Percentiles rank a stretch among this genome's conserved stretches.
These are phyloP conservation scores for Zasmidium citrigriseum DNA, from an alignment of 2,329 filamentous ascomycete species.

Conservation along the genomic window DNA sequence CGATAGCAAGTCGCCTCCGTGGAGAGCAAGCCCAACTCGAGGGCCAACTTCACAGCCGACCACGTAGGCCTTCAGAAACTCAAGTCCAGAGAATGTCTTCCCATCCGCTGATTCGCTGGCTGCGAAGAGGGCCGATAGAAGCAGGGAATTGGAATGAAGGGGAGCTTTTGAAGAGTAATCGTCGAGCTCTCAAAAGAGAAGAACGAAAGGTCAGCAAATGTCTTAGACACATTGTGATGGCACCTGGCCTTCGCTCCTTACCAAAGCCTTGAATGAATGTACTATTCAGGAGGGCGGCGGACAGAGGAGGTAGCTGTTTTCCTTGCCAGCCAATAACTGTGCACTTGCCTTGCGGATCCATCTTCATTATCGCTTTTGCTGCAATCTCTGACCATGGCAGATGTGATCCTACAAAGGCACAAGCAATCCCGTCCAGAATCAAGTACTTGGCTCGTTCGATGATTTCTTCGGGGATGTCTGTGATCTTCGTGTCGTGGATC, in stretches of 20 bases:
- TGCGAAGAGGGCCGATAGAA: conserved; percentile 8
- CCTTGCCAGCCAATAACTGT: conserved; percentile 13
- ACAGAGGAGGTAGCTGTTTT: conserved; percentile 6
- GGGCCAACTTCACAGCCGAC: conserved; percentile 13
- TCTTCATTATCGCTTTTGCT: conserved; percentile 11
- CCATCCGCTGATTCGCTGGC: conserved; percentile 2
- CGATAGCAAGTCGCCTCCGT: conserved; percentile 9
- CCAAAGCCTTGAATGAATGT: conserved; percentile 13
- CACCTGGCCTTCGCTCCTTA: too few relatives aligned
- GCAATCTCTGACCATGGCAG: conserved; percentile 14
- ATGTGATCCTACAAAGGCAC: conserved; percentile 10
- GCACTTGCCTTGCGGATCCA: conserved; percentile 10
- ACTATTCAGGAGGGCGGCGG: conserved; percentile 11
- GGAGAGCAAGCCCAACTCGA: conserved; percentile 12
- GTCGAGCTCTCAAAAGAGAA: too few relatives aligned
- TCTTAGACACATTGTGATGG: too few relatives aligned
- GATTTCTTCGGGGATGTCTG: conserved; percentile 8
- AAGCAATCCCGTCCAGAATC: conserved; percentile 12
- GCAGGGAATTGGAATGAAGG: conserved; percentile 11
- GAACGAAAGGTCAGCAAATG: too few relatives aligned
- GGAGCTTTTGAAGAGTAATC: conserved; percentile 12
- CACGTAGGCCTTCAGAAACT: conserved; percentile 10
- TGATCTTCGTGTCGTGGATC: background rate
- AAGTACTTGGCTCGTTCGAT: conserved; percentile 13
- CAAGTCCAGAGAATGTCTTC: conserved; percentile 3